phyloP scores from a whole-genome alignment of 148 eudicot genomes.

The Bassia scoparia region DNA sequence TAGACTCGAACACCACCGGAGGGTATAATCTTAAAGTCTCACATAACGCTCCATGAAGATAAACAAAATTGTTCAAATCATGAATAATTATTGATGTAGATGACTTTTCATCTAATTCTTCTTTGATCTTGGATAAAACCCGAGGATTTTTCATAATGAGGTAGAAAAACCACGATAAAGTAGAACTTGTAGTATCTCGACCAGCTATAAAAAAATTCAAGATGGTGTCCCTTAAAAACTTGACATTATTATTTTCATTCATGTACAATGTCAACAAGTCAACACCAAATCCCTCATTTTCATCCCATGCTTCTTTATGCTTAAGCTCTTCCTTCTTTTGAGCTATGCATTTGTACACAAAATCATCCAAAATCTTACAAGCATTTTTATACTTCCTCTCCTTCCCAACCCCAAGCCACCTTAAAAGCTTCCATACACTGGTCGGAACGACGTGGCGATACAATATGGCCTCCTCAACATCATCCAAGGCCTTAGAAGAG shows the following conservation, averaged over 20 bases:
- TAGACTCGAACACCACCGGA: constrained; percentile 42
- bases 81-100: background rate
- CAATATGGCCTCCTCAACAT: constrained; percentile 36
- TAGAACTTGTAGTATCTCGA: constrained; percentile 36
- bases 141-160: constrained; percentile 34
- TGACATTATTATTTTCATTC: constrained; percentile 5
- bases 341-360: constrained; percentile 28
- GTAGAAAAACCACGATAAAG: constrained; percentile 42
- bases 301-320: background rate
- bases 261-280: constrained; percentile 42
- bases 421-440: constrained; percentile 45
- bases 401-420: constrained; percentile 41
- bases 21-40: constrained; percentile 51
- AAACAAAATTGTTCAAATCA: constrained; percentile 26
- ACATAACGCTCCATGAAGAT: constrained; percentile 44
- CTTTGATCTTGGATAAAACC: constrained; percentile 29
- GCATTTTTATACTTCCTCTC: constrained; percentile 40
- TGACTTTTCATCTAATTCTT: constrained; percentile 17
- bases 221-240: constrained; percentile 25
- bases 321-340: constrained; percentile 27
- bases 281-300: constrained; percentile 7
- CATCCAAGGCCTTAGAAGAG: constrained; percentile 44
- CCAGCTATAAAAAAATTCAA: constrained; percentile 37
- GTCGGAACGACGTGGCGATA: constrained; percentile 37
- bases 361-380: constrained; percentile 29